phyloP scores from a whole-genome alignment of 805 yeast genomes.

The Saccharomycopsis microspora region DNA sequence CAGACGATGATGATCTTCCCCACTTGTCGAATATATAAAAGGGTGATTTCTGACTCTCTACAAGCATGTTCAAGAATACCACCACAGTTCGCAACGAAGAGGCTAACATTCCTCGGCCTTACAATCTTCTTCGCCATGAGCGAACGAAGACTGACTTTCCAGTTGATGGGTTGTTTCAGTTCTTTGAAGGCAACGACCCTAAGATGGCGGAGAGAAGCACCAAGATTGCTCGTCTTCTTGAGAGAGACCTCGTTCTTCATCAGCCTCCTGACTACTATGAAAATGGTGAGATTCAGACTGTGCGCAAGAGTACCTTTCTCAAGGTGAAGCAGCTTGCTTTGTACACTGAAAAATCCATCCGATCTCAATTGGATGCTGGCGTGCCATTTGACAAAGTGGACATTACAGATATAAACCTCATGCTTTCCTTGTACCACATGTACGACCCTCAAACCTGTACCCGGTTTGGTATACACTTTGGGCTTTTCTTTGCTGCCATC shows the following conservation, averaged over 20 bases:
- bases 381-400: constrained; percentile 26
- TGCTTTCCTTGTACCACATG: constrained; percentile 47
- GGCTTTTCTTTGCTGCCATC: constrained; percentile 70
- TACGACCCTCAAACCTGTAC: constrained; percentile 76
- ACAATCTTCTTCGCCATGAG: constrained; percentile 24
- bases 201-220: constrained; percentile 19
- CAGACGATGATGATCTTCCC: too few relatives aligned
- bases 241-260: constrained; percentile 10
- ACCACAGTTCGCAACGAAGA: constrained; percentile 4
- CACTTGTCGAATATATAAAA: too few relatives aligned
- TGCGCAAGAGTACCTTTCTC: constrained; percentile 10
- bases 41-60: too few relatives aligned
- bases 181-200: constrained; percentile 21
- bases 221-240: constrained; percentile 7
- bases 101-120: constrained; percentile 25
- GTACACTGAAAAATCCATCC: constrained; percentile 2
- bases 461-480: constrained; percentile 80
- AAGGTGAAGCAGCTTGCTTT: constrained; percentile 13
- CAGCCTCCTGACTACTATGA: constrained; percentile 13
- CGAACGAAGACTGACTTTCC: constrained; percentile 19
- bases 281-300: constrained; percentile 6
- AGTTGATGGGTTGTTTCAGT: constrained; percentile 21
- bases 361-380: constrained; percentile 19
- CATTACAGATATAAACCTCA: constrained; percentile 32
- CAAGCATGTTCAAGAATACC: too few relatives aligned